Base-by-base conservation (phyloP, 495 filamentous ascomycete species). In the Apodospora peruviana region DNA sequence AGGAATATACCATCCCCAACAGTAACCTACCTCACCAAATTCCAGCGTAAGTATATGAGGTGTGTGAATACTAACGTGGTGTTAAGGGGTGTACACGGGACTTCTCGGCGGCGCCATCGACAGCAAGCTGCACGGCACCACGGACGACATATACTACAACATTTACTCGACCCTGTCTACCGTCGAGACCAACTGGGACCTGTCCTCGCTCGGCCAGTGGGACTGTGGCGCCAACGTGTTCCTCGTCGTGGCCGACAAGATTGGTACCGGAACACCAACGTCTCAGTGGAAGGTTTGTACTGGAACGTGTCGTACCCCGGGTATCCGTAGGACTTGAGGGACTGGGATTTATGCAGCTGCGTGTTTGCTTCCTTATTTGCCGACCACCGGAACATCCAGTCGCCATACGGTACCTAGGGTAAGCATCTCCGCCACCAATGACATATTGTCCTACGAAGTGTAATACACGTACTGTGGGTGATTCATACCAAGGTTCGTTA, bases 161-260 rank as follows among this genome's bases (percentile, higher is more conserved):
- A 85, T 87, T 68, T 88, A 85, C 74, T 84, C 78, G 29, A 70
- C 77, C 47, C 75, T 90, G 50, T 70, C 84, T 9, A 81, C 82
- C 17, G 72, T 83, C 18, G 69, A 75, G 21, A 80, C 79, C 8
- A 89, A 89, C 72, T 84, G 72, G 72, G 59, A 61, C 42, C 63
- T 72, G 7, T 61, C 63, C 51, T 68, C 67, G 12, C 61, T 72
- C 2, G 70, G 70, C 3, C 74, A 77, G 43, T 79, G 65, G 39
- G 77, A 78, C 43, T 74, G 76, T 25, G 76, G 71, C 38, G 76
- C 76, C 32, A 80, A 81, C 59, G 76, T 81, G 24, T 72, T 75
- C 53, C 58, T 62, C 34, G 46, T 68, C n/a, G 73, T 74, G 2
- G 72, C 68, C 25, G 53, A 60, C 5, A 55, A 70, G 50, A 73